Evolutionary conservation across 805 yeast genomes (phyloP), one percentile per base, ranked within the genome.

Genomic region (Wickerhamiella australiensis): DNA sequence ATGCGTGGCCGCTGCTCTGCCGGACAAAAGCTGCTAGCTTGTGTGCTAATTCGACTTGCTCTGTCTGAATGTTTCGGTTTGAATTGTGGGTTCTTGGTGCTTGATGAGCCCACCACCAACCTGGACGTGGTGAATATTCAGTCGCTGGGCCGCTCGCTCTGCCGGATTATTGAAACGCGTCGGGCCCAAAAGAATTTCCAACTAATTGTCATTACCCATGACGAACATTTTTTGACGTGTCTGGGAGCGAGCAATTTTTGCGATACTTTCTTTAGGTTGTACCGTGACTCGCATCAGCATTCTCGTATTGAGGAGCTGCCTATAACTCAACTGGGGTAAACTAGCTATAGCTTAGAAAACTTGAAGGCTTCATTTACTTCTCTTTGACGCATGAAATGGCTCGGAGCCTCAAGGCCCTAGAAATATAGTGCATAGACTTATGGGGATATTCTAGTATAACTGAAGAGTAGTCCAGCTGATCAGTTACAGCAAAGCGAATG

Each of bases 1-100:
- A 92, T 92, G 99, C 75, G 99, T 54, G 99, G 98, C 0, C 69
- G 98, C 51, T 92, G 99, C 63, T 85, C 96, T 1, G 97, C 98
- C 0, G 99, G 99, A 0, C 99, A 92, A 65, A 85, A 87, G 59
- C 96, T 92, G 3, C 66, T 92, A 42, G 96, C 97, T 0, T 82
- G 94, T 36, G 88, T 92, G 44, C 79, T 92, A 27, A 90, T 92
- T 50, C 72, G 99, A 50, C 67, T 92, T 50, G 96, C 96, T 0
- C 69, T 92, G 44, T 92, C 97, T 1, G 97, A 92, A 65, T 85
- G 96, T 59, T 90, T 92, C 69, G 97, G 98, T 6, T 74, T 80
- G 1, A 85, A 84, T 61, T 90, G 96, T 68, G 98, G 98, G 46
- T 83, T 92, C 65, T 85, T 92, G 57, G 95, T 97, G 0, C 71